A percentile compares a stretch with the other conserved stretches of the same genome.
Conservation (phyloP, 208 protist species). For the Trypanosoma boissoni region DNA sequence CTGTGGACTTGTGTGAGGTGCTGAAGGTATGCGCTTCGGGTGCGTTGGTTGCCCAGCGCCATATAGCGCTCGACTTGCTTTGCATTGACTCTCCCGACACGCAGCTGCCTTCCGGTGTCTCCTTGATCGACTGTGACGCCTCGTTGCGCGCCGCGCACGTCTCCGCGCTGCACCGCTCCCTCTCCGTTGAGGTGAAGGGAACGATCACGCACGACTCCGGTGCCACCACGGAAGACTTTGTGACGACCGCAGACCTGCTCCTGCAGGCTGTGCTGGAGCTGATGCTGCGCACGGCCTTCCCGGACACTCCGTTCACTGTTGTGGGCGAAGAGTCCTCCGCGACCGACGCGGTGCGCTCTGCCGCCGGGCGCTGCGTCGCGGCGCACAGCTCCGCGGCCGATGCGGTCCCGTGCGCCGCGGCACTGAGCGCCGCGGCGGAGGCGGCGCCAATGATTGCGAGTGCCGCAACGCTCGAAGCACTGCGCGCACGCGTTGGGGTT, state of each 20-base stretch:
- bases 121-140: conserved; percentile 29
- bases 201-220: conserved; percentile 37
- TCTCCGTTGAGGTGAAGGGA: conserved; percentile 46
- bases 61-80: conserved; percentile 44
- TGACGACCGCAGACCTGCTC: conserved; percentile 63
- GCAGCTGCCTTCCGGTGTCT: neutral
- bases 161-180: conserved; percentile 17
- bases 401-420: conserved; percentile 18
- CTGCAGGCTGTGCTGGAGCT: conserved; percentile 43
- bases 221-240: conserved; percentile 39
- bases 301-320: conserved; percentile 47
- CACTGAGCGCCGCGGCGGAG: conserved; percentile 13
- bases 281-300: conserved; percentile 30
- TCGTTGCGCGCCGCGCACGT: conserved; percentile 18
- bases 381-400: conserved; percentile 18
- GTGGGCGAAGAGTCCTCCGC: conserved; percentile 48
- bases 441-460: conserved; percentile 4
- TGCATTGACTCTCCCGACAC: conserved; percentile 1
- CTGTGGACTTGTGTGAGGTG: conserved; percentile 37
- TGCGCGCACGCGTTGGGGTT: conserved; percentile 50
- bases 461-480: conserved; percentile 31
- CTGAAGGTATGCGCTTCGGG: conserved; percentile 38
- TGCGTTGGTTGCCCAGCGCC: conserved; percentile 43
- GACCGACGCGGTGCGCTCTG: conserved; percentile 8
- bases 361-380: conserved; percentile 26